These are phyloP conservation scores for Cantharellus anzutake DNA, from an alignment of 768 basidiomycete species.

Conservation along the genomic window DNA sequence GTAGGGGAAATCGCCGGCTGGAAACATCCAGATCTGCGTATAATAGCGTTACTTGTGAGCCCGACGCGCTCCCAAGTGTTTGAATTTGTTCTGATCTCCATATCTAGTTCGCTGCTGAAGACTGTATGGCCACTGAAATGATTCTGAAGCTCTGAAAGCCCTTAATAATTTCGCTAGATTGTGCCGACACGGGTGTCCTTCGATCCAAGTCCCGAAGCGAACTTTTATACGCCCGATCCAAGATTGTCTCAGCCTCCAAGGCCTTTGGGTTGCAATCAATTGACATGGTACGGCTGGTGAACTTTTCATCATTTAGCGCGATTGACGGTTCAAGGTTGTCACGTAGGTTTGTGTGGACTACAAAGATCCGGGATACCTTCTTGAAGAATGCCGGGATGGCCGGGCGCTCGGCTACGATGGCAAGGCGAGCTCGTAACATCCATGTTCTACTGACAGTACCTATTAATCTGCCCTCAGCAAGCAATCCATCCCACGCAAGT, in stretches of 20 bases:
- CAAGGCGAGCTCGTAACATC: constrained; percentile 28
- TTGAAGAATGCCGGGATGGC: constrained; percentile 64
- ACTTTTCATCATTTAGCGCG: neutral
- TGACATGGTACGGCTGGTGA: constrained; percentile 49
- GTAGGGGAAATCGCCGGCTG: constrained; percentile 53
- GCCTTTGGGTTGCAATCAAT: constrained; percentile 72
- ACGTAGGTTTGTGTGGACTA: constrained; percentile 74
- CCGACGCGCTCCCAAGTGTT: neutral
- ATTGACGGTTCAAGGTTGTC: neutral
- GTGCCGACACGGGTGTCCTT: constrained; percentile 70
- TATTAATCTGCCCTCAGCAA: constrained; percentile 36
- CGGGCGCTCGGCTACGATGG: constrained; percentile 75
- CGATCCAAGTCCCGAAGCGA: constrained; percentile 59
- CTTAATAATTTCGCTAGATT: constrained; percentile 31
- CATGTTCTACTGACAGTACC: neutral
- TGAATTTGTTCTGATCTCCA: neutral
- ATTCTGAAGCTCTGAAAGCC: neutral
- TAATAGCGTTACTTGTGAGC: constrained; percentile 51
- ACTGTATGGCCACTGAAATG: constrained; percentile 37
- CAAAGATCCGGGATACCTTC: constrained; percentile 44
- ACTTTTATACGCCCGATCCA: constrained; percentile 65
- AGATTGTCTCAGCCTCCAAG: constrained; percentile 63
- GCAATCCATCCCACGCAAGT: constrained; percentile 85
- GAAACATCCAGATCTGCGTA: constrained; percentile 29
- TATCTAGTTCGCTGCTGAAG: constrained; percentile 79